Base-by-base conservation (phyloP, 2,329 filamentous ascomycete genomes). In the Phialocephala subalpina region DNA sequence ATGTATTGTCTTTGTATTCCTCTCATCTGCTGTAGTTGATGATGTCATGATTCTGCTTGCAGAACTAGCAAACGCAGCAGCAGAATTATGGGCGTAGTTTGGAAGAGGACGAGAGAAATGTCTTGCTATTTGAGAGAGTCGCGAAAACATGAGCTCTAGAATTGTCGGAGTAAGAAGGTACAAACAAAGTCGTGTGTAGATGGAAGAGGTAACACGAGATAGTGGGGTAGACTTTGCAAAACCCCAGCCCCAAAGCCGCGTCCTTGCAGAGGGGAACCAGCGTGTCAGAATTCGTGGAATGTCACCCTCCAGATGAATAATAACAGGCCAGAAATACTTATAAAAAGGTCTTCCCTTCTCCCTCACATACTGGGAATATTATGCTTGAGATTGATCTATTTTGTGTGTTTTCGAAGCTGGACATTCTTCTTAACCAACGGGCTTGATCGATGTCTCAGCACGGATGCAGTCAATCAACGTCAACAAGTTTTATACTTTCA, bases 81-180 rank as follows among this genome's bases (percentile, higher is more conserved):
- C 73, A 45, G 74, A 77, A 9, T 38, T 78, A 73, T 86, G 83
- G 29, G 83, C 80, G 77, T 84, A 85, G 72, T 84, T 85, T n/a
- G 87, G 84, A 7, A 86, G 77, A 64, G 90, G 86, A 72, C 85
- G 85, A 58, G 87, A 84, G 69, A 97, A 80, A 78, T 97, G 93
- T 76, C 90, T 86, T 67, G 89, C 84, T 68, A 97, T 77, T 77
- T 93, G 92, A 59, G 86, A 89, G 64, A 97, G 79, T 72, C 94
- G 88, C 68, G 87, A 86, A 80, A 94, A 90, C 94, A 97, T 97
- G 60, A 20, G 42, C 33, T 49, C 33, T 42, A 42, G 8, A 22
- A 49, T 22, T 49, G n/a, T n/a, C 11, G 3, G 38, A 53, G 29
- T 4, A 25, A 7, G 22, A 2, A 27, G 18, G 7, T 14, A 53